phyloP scores from a whole-genome alignment of 176 grass and related monocot genomes.

The Rhynchospora breviuscula region DNA sequence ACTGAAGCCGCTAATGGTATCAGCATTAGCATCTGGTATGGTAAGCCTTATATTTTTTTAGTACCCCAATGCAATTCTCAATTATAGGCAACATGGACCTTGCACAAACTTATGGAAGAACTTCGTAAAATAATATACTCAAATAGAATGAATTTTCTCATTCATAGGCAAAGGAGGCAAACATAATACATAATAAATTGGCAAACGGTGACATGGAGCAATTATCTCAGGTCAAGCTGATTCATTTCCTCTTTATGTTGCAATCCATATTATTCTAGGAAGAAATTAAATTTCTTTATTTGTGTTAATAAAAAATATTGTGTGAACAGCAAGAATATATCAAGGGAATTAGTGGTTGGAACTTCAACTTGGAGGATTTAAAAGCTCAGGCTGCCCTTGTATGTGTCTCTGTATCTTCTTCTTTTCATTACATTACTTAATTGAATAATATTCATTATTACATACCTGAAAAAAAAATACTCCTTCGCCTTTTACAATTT shows the following conservation, averaged over 20 bases:
- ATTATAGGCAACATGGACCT: background rate
- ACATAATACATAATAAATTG: conserved; percentile 59
- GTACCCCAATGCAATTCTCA: background rate
- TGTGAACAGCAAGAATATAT: conserved; percentile 89
- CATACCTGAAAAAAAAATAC: conserved; percentile 24
- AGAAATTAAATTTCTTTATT: conserved; percentile 12
- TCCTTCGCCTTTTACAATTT: conserved; percentile 13
- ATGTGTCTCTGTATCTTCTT: conserved; percentile 31
- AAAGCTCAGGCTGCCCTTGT: conserved; percentile 91
- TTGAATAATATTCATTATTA: conserved; percentile 9
- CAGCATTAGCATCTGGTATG: background rate
- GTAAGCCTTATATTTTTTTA: too few species aligned
- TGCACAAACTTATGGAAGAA: background rate
- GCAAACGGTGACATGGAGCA: conserved; percentile 66
- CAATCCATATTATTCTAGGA: background rate
- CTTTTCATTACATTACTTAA: conserved; percentile 14
- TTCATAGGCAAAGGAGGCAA: conserved; percentile 78
- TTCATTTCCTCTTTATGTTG: conserved; percentile 22
- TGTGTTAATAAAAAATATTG: conserved; percentile 3
- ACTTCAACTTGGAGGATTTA: conserved; percentile 98
- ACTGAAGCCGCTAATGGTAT: background rate
- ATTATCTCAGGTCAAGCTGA: conserved; percentile 67
- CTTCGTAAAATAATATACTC: background rate
- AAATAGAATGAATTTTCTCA: background rate
- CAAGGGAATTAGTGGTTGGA: conserved; percentile 95